Percentiles rank a stretch among this genome's conserved stretches.
These are phyloP conservation scores for Dictyostelium firmibasis DNA, from an alignment of 78 protist species.

Conservation along the genomic window DNA sequence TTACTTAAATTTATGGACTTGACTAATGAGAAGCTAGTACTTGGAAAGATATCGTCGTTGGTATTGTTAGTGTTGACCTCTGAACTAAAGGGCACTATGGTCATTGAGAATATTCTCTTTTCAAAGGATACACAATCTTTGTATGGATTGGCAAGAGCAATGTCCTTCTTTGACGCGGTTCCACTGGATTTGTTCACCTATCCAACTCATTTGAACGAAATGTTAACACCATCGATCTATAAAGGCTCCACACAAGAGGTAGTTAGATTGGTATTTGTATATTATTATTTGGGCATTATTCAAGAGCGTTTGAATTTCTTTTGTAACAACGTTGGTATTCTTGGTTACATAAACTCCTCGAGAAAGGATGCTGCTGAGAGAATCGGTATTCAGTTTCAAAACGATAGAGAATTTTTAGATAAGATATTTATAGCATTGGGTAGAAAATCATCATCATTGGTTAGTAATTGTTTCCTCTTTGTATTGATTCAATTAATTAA, in stretches of 20 bases:
- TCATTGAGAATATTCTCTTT: slow-evolving; percentile 15
- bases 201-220: slow-evolving; percentile 53
- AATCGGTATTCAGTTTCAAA: slow-evolving; percentile 23
- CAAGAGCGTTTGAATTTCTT: slow-evolving; percentile 44
- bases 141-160: slow-evolving; percentile 7
- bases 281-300: slow-evolving; percentile 57
- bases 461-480: slow-evolving; percentile 35
- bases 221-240: slow-evolving; percentile 22
- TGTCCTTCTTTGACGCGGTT: slow-evolving; percentile 57
- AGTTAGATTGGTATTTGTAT: slow-evolving; percentile 49
- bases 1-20: slow-evolving; percentile 14
- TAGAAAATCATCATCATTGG: slow-evolving; percentile 6
- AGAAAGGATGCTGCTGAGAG: slow-evolving; percentile 30
- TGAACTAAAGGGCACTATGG: slow-evolving; percentile 25
- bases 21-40: background rate
- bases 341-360: background rate
- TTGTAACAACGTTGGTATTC: background rate
- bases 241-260: slow-evolving; percentile 62
- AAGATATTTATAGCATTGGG: slow-evolving; percentile 56
- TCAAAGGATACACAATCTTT: slow-evolving; percentile 50
- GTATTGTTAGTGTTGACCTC: slow-evolving; percentile 5
- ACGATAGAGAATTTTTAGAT: slow-evolving; percentile 17
- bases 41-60: slow-evolving; percentile 12
- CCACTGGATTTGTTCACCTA: slow-evolving; percentile 53
- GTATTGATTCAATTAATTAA: slow-evolving; percentile 45